A percentile compares a stretch with the other conserved stretches of the same genome.
Conservation (phyloP, 2,329 filamentous ascomycete genomes). For the Albifimbria verrucaria region DNA sequence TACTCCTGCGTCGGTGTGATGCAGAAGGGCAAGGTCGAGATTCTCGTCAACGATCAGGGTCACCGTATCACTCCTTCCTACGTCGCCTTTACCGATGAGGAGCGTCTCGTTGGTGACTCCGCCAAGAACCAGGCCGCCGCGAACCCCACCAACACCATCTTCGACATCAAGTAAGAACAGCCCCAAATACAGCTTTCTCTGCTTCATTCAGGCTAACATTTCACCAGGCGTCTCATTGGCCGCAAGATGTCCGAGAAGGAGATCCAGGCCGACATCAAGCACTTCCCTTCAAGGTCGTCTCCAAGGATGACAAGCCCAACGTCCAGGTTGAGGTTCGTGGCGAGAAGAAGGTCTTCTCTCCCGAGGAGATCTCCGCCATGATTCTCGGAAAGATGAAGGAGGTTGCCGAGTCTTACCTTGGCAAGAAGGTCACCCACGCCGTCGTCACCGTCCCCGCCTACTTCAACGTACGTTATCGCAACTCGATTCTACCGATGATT, state of each 20-base stretch:
- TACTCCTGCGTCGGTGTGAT: conserved; percentile 91
- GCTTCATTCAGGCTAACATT: conserved; percentile 14
- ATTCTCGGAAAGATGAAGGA: conserved; percentile 84
- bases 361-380: conserved; percentile 79
- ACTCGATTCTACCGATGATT: background rate
- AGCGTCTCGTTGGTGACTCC: conserved; percentile 94
- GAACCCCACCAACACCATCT: conserved; percentile 75
- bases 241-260: conserved; percentile 82
- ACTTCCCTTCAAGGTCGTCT: conserved; percentile 96
- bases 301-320: conserved; percentile 86
- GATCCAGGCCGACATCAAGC: conserved; percentile 91
- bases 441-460: conserved; percentile 95
- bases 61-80: conserved; percentile 95
- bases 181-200: background rate
- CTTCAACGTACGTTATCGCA: conserved; percentile 64
- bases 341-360: conserved; percentile 68
- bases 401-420: conserved; percentile 73
- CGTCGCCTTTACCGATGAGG: conserved; percentile 94
- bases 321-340: conserved; percentile 71
- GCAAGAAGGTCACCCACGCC: conserved; percentile 80
- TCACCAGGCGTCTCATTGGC: conserved; percentile 71
- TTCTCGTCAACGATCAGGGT: conserved; percentile 94
- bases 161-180: conserved; percentile 76
- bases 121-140: conserved; percentile 91
- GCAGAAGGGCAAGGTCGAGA: conserved; percentile 93